These are phyloP conservation scores for Neurospora sp. DNA, from an alignment of 495 filamentous ascomycete genomes.

Conservation along the genomic window DNA sequence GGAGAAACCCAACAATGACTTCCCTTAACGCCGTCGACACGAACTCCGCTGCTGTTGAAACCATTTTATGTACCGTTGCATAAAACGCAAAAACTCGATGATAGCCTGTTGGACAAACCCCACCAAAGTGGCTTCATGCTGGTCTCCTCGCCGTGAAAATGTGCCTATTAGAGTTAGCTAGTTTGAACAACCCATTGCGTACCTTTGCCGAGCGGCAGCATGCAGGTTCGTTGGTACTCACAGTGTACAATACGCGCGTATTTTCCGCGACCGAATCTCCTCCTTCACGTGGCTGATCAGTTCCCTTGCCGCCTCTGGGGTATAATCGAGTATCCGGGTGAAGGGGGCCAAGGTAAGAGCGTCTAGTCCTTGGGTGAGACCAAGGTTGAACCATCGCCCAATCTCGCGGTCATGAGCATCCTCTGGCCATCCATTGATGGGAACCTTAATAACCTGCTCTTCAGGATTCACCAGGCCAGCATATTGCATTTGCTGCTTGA, in stretches of 20 bases:
- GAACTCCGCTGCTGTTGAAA: background rate
- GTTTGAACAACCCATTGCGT: background rate
- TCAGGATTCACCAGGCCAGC: constrained; percentile 80
- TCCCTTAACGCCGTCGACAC: background rate
- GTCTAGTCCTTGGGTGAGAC: constrained; percentile 60
- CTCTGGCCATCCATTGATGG: constrained; percentile 69
- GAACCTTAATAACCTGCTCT: constrained; percentile 60
- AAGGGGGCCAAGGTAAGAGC: constrained; percentile 67
- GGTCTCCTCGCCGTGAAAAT: constrained; percentile 21
- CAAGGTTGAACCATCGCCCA: constrained; percentile 80
- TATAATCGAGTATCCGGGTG: constrained; percentile 54
- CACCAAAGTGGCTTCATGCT: constrained; percentile 5
- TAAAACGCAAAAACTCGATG: background rate
- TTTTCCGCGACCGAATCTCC: constrained; percentile 59
- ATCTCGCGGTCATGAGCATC: constrained; percentile 60
- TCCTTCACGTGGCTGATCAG: constrained; percentile 52
- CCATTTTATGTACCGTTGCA: background rate
- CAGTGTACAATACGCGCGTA: constrained; percentile 61
- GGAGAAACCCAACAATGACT: background rate
- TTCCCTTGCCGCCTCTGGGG: constrained; percentile 52
- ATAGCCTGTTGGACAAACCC: background rate
- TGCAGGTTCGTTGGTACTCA: constrained; percentile 35
- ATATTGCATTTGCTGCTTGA: constrained; percentile 50
- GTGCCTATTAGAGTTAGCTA: constrained; percentile 16
- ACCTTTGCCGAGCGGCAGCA: constrained; percentile 1